phyloP scores from a whole-genome alignment of 2,329 filamentous ascomycete species.

The Neonectria coccinea region DNA sequence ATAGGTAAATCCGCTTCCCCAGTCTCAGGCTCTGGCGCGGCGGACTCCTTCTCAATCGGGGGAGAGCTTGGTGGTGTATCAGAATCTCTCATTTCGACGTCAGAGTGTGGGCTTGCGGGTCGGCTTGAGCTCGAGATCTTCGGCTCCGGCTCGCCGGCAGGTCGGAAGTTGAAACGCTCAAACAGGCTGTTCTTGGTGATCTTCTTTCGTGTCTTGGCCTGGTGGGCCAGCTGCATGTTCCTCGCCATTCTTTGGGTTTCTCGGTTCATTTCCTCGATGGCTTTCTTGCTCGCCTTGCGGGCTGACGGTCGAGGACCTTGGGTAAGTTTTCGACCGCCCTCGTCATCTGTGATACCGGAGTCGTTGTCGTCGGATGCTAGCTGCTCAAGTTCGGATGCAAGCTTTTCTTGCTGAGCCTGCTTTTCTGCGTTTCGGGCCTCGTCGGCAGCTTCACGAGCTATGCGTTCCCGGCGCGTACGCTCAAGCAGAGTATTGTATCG shows the following conservation, averaged over 20 bases:
- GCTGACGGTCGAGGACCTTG: slow-evolving; percentile 73
- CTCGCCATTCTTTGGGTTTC: slow-evolving; percentile 93
- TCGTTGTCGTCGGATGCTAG: slow-evolving; percentile 52
- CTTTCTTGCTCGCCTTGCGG: slow-evolving; percentile 93
- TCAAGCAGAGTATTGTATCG: slow-evolving; percentile 79
- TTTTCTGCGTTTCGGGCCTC: slow-evolving; percentile 62
- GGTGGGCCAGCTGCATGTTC: slow-evolving; percentile 90
- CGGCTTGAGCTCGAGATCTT: slow-evolving; percentile 68
- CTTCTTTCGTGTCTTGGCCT: slow-evolving; percentile 91
- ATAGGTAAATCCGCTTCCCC: slow-evolving; percentile 43
- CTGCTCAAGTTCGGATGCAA: slow-evolving; percentile 52
- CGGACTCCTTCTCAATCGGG: slow-evolving; percentile 52
- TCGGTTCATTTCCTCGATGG: slow-evolving; percentile 91
- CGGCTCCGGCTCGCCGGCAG: slow-evolving; percentile 50
- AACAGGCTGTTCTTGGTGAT: slow-evolving; percentile 86
- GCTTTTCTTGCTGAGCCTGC: slow-evolving; percentile 50
- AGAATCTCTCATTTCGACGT: slow-evolving; percentile 62
- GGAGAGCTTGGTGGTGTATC: slow-evolving; percentile 82
- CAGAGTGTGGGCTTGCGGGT: slow-evolving; percentile 63
- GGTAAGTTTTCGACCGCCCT: slow-evolving; percentile 73
- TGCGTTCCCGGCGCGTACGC: slow-evolving; percentile 77
- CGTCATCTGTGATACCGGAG: slow-evolving; percentile 71
- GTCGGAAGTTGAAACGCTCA: slow-evolving; percentile 82
- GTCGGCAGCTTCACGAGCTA: slow-evolving; percentile 73
- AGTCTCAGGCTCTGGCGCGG: slow-evolving; percentile 21